These are phyloP conservation scores for Microsporum ferrugineum DNA, from an alignment of 2,329 filamentous ascomycete genomes.

Conservation along the genomic window DNA sequence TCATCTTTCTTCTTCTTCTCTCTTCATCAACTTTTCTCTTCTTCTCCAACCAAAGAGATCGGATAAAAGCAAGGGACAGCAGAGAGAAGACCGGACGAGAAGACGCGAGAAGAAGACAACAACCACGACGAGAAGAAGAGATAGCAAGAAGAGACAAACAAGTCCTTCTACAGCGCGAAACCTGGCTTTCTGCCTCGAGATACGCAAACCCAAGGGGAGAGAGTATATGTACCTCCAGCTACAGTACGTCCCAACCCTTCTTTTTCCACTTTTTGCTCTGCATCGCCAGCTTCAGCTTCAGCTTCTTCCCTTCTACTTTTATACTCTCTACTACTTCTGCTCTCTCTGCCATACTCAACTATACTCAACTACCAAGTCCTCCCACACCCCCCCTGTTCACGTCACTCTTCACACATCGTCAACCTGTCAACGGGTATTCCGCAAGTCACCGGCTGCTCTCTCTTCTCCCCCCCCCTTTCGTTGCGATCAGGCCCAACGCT, in stretches of 20 bases:
- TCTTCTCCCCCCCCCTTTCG: neutral
- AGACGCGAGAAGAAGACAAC: neutral
- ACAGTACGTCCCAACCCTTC: neutral
- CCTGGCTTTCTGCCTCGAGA: neutral
- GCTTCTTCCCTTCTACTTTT: neutral
- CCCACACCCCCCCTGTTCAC: constrained; percentile 2
- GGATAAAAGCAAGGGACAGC: neutral
- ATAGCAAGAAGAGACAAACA: neutral
- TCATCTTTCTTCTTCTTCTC: neutral
- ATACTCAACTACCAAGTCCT: no score
- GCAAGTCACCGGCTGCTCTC: neutral
- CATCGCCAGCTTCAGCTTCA: neutral
- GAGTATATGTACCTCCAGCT: constrained; percentile 5
- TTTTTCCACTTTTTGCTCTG: neutral
- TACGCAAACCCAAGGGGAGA: neutral
- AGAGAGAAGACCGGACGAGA: neutral
- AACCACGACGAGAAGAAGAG: neutral
- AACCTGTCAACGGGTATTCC: neutral
- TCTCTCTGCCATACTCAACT: no score
- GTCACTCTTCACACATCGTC: neutral
- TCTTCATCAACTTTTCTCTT: neutral
- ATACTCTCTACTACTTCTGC: neutral
- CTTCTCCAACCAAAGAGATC: neutral
- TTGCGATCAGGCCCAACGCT: constrained; percentile 1
- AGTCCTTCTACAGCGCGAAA: neutral